Percentiles rank a stretch among this genome's conserved stretches.
phyloP scores from a whole-genome alignment of 345 rosid genomes.

The Citrus medica region DNA sequence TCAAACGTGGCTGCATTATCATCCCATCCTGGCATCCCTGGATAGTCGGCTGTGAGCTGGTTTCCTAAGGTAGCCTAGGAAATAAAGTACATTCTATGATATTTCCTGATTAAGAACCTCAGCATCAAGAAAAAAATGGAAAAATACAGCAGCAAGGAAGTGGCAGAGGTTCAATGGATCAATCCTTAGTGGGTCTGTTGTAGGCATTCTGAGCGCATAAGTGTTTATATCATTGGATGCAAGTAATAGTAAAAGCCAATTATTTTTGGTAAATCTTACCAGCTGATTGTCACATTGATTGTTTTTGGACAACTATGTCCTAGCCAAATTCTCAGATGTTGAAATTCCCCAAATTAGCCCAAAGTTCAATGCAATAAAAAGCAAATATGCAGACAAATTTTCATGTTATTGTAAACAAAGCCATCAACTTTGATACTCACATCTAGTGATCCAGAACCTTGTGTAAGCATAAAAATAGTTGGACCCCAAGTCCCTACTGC shows the following conservation, averaged over 20 bases:
- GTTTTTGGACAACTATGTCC: not conserved
- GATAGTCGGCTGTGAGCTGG: slow-evolving; percentile 63
- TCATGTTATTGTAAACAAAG: not conserved
- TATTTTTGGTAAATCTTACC: not conserved
- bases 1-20: slow-evolving; percentile 67
- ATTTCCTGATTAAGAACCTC: slow-evolving; percentile 3
- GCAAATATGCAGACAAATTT: not conserved
- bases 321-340: not conserved
- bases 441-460: not conserved
- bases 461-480: not conserved
- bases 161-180: not conserved
- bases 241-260: not conserved
- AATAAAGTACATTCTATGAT: slow-evolving; percentile 23
- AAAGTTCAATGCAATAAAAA: not conserved
- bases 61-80: slow-evolving; percentile 48
- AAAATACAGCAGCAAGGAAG: slow-evolving; percentile 7
- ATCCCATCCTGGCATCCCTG: slow-evolving; percentile 65
- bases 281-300: not conserved
- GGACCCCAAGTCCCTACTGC: not conserved
- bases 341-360: not conserved
- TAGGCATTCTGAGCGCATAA: not conserved
- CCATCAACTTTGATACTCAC: not conserved
- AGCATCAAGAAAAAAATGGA: not conserved
- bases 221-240: not conserved
- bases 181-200: not conserved